Conservation (phyloP, 2,329 filamentous ascomycete genomes). For the Aureobasidium sp. region DNA sequence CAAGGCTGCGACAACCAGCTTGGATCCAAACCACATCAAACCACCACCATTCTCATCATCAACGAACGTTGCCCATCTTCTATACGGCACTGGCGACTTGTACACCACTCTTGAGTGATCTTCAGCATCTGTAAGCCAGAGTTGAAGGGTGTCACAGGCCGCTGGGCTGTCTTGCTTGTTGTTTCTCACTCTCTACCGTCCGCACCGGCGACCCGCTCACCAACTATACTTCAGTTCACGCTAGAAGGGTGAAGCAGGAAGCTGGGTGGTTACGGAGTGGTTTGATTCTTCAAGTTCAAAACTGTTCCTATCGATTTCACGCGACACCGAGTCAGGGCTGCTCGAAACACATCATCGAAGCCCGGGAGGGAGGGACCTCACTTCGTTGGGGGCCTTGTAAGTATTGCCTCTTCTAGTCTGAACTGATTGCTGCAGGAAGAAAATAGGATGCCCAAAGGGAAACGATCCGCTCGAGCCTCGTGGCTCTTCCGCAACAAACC, state of each 20-base stretch:
- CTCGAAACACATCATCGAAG: conserved; percentile 11
- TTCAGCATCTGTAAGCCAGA: background rate
- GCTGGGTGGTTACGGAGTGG: conserved; percentile 9
- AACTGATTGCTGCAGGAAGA: background rate
- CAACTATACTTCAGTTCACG: conserved; percentile 7
- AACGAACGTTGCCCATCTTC: background rate
- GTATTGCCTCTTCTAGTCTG: background rate
- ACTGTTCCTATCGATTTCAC: background rate
- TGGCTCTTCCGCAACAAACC: conserved; percentile 21
- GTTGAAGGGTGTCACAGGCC: conserved; percentile 11
- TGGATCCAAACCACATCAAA: background rate
- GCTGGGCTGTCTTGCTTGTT: conserved; percentile 1
- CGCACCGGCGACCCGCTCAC: background rate
- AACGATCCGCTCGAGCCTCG: conserved; percentile 2
- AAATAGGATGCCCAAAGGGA: conserved; percentile 6
- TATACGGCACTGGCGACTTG: conserved; percentile 6
- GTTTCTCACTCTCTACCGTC: background rate
- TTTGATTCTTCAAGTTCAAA: background rate
- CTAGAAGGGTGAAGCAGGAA: conserved; percentile 12
- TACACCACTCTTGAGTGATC: conserved; percentile 14
- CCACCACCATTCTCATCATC: background rate
- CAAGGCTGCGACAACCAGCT: background rate
- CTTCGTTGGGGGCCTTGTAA: conserved; percentile 3
- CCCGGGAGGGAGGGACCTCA: conserved; percentile 19
- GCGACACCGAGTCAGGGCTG: conserved; percentile 17